A percentile compares a stretch with the other conserved stretches of the same genome.
Conservation (phyloP, 208 protist genomes). For the Leishmania mexicana region DNA sequence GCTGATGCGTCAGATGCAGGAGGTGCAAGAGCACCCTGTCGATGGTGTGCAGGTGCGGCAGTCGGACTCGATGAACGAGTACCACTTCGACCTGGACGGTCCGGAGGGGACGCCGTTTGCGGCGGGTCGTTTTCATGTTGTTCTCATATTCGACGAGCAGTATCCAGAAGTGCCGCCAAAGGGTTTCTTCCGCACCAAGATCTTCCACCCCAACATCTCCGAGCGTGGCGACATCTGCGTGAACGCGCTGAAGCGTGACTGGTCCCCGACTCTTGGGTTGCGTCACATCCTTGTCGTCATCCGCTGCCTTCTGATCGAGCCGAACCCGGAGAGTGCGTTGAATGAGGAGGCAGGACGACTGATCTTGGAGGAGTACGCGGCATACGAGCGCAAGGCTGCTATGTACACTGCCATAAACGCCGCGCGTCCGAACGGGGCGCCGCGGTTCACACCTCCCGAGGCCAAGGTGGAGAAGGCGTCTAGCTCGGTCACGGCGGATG, state of each 20-base stretch:
- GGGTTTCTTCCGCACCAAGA: conserved; percentile 97
- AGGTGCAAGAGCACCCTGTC: conserved; percentile 69
- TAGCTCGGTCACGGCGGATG: neutral
- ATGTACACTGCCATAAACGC: conserved; percentile 88
- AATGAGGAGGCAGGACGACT: conserved; percentile 98
- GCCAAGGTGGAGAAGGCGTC: neutral
- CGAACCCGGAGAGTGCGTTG: conserved; percentile 98
- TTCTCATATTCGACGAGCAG: conserved; percentile 91
- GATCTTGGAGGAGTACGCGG: conserved; percentile 96
- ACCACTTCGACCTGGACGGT: conserved; percentile 94
- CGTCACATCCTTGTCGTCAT: conserved; percentile 96
- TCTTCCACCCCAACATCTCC: conserved; percentile 99
- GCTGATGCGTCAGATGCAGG: conserved; percentile 86
- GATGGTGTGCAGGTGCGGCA: conserved; percentile 91
- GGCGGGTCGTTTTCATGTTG: conserved; percentile 93
- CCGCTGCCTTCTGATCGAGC: conserved; percentile 97
- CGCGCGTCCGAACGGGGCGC: conserved; percentile 35
- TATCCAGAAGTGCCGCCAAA: conserved; percentile 97
- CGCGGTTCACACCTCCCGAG: conserved; percentile 34
- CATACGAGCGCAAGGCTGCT: conserved; percentile 75
- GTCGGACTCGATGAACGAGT: conserved; percentile 92
- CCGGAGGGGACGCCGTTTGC: conserved; percentile 97
- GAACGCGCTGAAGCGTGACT: conserved; percentile 99
- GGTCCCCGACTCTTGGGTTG: conserved; percentile 93
- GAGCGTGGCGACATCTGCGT: conserved; percentile 98